phyloP scores from a whole-genome alignment of 2,329 filamentous ascomycete genomes.

The Blumeriella jaapii region DNA sequence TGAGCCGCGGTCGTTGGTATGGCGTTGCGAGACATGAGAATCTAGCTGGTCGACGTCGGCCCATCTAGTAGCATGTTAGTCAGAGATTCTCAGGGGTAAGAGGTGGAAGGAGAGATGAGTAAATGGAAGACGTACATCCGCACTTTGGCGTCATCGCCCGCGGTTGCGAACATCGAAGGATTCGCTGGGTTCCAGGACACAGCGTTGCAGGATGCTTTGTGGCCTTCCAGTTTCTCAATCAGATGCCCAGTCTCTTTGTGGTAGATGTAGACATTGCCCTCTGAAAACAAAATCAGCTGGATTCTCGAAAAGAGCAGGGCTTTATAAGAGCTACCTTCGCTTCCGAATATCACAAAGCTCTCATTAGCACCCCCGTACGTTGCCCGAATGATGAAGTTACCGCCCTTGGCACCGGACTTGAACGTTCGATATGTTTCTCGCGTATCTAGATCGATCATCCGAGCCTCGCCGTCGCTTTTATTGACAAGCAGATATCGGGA shows the following conservation, averaged over 20 bases:
- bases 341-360: constrained; percentile 84
- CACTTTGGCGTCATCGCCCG: constrained; percentile 76
- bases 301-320: too few relatives aligned
- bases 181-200: constrained; percentile 82
- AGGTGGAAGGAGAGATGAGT: too few relatives aligned
- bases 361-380: constrained; percentile 82
- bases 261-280: constrained; percentile 73
- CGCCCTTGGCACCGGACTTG: constrained; percentile 60
- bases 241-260: constrained; percentile 70
- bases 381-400: constrained; percentile 68
- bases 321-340: too few relatives aligned
- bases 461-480: constrained; percentile 63
- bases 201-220: constrained; percentile 72
- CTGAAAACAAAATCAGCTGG: too few relatives aligned
- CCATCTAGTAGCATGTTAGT: constrained; percentile 7
- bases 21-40: constrained; percentile 7
- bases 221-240: constrained; percentile 66
- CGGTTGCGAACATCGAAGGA: constrained; percentile 77
- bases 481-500: constrained; percentile 76
- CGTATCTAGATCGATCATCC: constrained; percentile 66
- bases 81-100: not conserved
- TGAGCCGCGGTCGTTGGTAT: constrained; percentile 17
- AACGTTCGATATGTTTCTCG: constrained; percentile 60
- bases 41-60: constrained; percentile 7
- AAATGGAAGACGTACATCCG: constrained; percentile 84